These are phyloP conservation scores for Neurospora sp. DNA, from an alignment of 495 filamentous ascomycete species.

Conservation along the genomic window DNA sequence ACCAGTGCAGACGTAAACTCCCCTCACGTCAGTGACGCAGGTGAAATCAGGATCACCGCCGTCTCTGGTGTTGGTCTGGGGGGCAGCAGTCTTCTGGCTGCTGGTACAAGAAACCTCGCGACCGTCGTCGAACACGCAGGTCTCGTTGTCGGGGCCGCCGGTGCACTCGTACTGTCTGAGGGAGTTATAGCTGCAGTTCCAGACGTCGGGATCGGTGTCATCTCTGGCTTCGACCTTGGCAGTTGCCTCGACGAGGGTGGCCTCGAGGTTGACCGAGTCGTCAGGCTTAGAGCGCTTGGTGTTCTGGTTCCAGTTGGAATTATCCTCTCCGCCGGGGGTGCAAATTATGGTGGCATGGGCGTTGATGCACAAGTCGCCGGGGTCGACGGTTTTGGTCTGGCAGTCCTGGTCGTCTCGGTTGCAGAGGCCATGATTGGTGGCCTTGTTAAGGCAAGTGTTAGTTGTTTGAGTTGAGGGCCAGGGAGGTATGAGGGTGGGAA, in stretches of 20 bases:
- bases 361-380: not conserved
- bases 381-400: not conserved
- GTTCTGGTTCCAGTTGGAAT: not conserved
- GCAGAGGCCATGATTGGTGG: not conserved
- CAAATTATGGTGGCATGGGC: not conserved
- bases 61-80: not conserved
- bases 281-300: not conserved
- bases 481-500: not conserved
- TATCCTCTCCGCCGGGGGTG: not conserved
- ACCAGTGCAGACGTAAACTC: not conserved
- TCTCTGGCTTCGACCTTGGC: not conserved
- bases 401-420: not conserved
- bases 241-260: not conserved
- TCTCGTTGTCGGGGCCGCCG: not conserved
- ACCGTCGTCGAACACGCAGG: not conserved
- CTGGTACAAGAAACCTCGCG: not conserved
- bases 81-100: not conserved
- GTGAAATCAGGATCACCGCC: not conserved
- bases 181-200: not conserved
- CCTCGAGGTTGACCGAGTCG: not conserved
- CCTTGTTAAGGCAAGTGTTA: not conserved
- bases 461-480: not conserved
- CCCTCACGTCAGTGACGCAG: not conserved
- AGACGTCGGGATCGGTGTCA: not conserved
- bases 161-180: not conserved